Evolutionary conservation across 805 yeast species (phyloP).

Genomic region (Hanseniaspora thailandica): DNA sequence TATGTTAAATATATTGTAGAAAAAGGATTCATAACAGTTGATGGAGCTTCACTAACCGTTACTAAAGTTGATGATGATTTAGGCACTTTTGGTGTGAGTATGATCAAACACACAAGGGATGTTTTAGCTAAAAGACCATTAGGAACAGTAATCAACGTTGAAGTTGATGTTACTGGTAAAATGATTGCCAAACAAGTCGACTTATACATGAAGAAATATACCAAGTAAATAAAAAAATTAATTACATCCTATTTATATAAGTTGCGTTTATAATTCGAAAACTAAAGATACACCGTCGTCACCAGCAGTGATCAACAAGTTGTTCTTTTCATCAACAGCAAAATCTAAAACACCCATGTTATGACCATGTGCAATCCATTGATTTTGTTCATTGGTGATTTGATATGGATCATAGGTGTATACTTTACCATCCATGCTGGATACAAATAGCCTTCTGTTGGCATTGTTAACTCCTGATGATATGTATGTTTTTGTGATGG

Average conservation of each 20-base stretch:
- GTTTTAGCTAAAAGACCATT: slow-evolving; percentile 51
- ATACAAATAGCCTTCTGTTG: slow-evolving; percentile 45
- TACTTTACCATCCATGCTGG: slow-evolving; percentile 75
- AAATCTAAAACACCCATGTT: slow-evolving; percentile 82
- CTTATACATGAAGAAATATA: slow-evolving; percentile 43
- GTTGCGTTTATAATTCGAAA: slow-evolving; percentile 33
- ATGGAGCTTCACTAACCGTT: slow-evolving; percentile 87
- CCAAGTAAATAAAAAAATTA: slow-evolving; percentile 26
- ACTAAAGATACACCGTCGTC: slow-evolving; percentile 90
- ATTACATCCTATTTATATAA: not conserved
- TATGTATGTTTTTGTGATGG: slow-evolving; percentile 49
- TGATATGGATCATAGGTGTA: slow-evolving; percentile 82
- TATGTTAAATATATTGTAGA: slow-evolving; percentile 68
- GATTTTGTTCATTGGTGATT: slow-evolving; percentile 26
- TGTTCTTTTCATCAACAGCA: slow-evolving; percentile 44
- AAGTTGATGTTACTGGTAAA: slow-evolving; percentile 91
- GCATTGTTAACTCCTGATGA: slow-evolving; percentile 44
- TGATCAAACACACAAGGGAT: slow-evolving; percentile 81
- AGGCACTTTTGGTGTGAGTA: slow-evolving; percentile 65
- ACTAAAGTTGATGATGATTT: slow-evolving; percentile 55
- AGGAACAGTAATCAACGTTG: slow-evolving; percentile 70
- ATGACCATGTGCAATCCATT: slow-evolving; percentile 80
- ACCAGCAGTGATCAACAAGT: slow-evolving; percentile 68
- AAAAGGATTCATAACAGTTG: slow-evolving; percentile 86
- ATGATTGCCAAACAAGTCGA: slow-evolving; percentile 77